Conservation (phyloP, 2,329 filamentous ascomycete species). For the Tolypocladium ophioglossoides region DNA sequence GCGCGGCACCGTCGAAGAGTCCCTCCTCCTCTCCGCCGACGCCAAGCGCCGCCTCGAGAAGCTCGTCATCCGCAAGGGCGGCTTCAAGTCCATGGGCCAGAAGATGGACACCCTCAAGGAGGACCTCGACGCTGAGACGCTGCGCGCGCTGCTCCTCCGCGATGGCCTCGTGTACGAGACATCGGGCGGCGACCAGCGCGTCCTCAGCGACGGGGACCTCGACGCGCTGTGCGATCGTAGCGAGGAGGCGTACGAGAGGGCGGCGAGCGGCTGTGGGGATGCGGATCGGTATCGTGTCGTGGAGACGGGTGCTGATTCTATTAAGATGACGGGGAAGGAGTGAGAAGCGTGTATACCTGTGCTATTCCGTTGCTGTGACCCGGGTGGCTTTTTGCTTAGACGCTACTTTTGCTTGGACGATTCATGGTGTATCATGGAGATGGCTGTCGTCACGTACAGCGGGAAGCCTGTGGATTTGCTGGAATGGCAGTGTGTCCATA, state of each 20-base stretch:
- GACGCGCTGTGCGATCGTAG: conserved; percentile 68
- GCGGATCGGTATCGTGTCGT: conserved; percentile 66
- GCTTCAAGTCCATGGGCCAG: conserved; percentile 60
- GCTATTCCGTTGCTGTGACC: background rate
- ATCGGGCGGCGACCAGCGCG: conserved; percentile 40
- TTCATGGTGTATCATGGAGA: background rate
- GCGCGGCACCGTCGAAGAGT: conserved; percentile 84
- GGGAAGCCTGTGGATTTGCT: background rate
- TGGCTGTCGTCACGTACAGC: no score
- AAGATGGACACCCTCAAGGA: conserved; percentile 38
- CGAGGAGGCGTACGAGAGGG: conserved; percentile 53
- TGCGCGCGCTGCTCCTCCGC: conserved; percentile 53
- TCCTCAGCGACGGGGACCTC: conserved; percentile 69
- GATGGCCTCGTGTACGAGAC: conserved; percentile 59
- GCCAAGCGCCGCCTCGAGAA: conserved; percentile 89
- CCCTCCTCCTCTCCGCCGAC: conserved; percentile 75
- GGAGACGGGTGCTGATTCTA: conserved; percentile 56
- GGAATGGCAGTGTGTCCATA: no score
- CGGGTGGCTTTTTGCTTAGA: background rate
- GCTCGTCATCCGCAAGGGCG: conserved; percentile 88
- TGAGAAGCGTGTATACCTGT: background rate
- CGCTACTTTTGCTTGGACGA: background rate
- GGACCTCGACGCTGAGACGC: conserved; percentile 47
- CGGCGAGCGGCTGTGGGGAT: conserved; percentile 68
- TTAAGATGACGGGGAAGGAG: conserved; percentile 25